A percentile compares a stretch with the other conserved stretches of the same genome.
Evolutionary conservation across 106 monocot species (phyloP).

Genomic region (Dioscorea alata): DNA sequence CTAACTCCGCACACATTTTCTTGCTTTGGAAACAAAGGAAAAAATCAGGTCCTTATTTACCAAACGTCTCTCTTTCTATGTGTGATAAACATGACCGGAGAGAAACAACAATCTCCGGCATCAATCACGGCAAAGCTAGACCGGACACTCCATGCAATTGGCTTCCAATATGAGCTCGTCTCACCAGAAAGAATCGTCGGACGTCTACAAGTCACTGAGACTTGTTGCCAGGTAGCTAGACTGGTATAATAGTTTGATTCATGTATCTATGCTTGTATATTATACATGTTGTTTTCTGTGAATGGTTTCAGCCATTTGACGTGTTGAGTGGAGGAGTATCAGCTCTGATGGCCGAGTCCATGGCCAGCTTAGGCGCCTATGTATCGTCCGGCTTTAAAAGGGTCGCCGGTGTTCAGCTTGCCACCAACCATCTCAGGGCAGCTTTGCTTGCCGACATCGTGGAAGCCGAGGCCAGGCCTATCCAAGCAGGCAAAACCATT

Average conservation of each 20-base stretch:
- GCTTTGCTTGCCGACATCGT: slow-evolving; percentile 40
- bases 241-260: background rate
- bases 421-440: slow-evolving; percentile 42
- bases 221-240: slow-evolving; percentile 57
- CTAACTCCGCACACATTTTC: too few relatives aligned
- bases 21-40: too few relatives aligned
- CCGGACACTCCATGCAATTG: slow-evolving; percentile 31
- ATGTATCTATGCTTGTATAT: background rate
- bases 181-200: slow-evolving; percentile 44
- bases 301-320: slow-evolving; percentile 38
- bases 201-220: slow-evolving; percentile 37
- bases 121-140: slow-evolving; percentile 23
- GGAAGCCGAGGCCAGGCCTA: slow-evolving; percentile 33
- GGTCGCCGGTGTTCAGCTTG: slow-evolving; percentile 53
- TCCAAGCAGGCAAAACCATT: slow-evolving; percentile 45
- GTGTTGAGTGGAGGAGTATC: slow-evolving; percentile 56
- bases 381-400: slow-evolving; percentile 38
- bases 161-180: slow-evolving; percentile 40
- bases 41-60: too few relatives aligned
- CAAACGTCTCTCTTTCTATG: too few relatives aligned
- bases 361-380: slow-evolving; percentile 56
- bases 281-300: background rate
- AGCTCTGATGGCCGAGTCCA: slow-evolving; percentile 48
- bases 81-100: background rate
- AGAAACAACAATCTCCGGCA: background rate